Conservation (phyloP, 1,139 yeast genomes). For the Lodderomyces margitis region DNA sequence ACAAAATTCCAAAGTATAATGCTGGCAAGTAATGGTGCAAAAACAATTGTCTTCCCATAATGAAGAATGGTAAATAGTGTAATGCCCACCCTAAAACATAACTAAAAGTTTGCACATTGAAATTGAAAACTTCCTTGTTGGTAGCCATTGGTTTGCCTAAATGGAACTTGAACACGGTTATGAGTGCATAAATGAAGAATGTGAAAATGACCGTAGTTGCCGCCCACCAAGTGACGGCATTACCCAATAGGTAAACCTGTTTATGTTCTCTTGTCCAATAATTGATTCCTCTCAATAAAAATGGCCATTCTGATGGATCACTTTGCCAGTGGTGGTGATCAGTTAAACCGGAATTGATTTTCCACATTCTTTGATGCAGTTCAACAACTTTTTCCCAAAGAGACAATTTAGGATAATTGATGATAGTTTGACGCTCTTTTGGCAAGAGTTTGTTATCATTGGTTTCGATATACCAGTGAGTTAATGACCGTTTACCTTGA, state of each 20-base stretch:
- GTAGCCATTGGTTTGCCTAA: constrained; percentile 49
- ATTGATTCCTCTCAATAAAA: constrained; percentile 85
- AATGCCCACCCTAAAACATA: constrained; percentile 79
- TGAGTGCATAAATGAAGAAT: constrained; percentile 51
- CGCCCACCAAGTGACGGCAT: constrained; percentile 88
- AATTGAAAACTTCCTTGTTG: constrained; percentile 61
- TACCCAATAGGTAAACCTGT: constrained; percentile 87
- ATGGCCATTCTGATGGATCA: constrained; percentile 86
- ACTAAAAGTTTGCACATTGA: constrained; percentile 66
- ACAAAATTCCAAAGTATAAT: constrained; percentile 81
- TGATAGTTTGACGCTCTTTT: constrained; percentile 23
- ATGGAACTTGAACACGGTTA: constrained; percentile 77
- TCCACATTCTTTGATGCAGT: constrained; percentile 89
- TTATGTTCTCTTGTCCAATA: constrained; percentile 82
- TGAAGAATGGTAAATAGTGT: constrained; percentile 83
- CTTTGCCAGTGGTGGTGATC: constrained; percentile 88
- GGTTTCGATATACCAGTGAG: constrained; percentile 87
- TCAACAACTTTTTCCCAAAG: constrained; percentile 74
- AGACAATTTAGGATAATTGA: constrained; percentile 61
- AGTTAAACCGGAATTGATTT: constrained; percentile 78
- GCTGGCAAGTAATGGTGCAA: constrained; percentile 93
- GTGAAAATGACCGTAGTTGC: constrained; percentile 57
- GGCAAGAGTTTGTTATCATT: constrained; percentile 48
- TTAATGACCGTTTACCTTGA: constrained; percentile 71
- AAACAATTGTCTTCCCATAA: constrained; percentile 93